Conservation (phyloP, 352 stramenopile species). For the Plasmopara viticola region DNA sequence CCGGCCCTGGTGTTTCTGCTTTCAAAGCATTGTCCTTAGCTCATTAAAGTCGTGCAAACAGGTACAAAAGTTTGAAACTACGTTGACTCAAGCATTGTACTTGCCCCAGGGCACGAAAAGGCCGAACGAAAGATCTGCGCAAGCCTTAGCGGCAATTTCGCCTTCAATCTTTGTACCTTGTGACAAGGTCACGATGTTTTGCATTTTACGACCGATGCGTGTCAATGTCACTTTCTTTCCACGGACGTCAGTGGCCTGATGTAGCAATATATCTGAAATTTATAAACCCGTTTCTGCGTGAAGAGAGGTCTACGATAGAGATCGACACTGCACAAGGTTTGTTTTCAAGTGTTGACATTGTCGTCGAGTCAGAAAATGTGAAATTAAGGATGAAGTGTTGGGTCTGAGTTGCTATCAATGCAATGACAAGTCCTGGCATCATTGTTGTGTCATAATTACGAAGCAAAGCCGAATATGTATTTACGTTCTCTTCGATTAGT, state of each 20-base stretch:
- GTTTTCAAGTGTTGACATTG: conserved; percentile 16
- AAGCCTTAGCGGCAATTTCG: conserved; percentile 52
- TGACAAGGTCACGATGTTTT: conserved; percentile 67
- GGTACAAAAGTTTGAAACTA: conserved; percentile 15
- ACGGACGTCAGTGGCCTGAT: conserved; percentile 55
- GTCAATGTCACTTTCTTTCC: conserved; percentile 59
- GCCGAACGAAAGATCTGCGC: conserved; percentile 43
- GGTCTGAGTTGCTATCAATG: too few relatives aligned
- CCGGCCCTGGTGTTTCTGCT: conserved; percentile 49
- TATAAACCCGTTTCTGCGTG: too few relatives aligned
- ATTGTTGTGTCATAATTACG: too few relatives aligned
- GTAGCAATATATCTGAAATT: not conserved
- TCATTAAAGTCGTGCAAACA: conserved; percentile 49
- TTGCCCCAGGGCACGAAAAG: conserved; percentile 58
- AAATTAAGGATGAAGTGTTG: too few relatives aligned
- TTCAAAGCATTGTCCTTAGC: conserved; percentile 44
- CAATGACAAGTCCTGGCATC: too few relatives aligned
- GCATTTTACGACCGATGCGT: conserved; percentile 38
- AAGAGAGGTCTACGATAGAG: conserved; percentile 9
- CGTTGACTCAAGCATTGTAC: not conserved
- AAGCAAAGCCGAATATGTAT: too few relatives aligned
- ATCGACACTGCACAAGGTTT: conserved; percentile 11
- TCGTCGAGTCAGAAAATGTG: too few relatives aligned
- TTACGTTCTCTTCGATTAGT: too few relatives aligned
- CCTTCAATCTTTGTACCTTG: conserved; percentile 58